Evolutionary conservation across 768 basidiomycete species (phyloP).

Genomic region (Macrolepiota fuliginosa): DNA sequence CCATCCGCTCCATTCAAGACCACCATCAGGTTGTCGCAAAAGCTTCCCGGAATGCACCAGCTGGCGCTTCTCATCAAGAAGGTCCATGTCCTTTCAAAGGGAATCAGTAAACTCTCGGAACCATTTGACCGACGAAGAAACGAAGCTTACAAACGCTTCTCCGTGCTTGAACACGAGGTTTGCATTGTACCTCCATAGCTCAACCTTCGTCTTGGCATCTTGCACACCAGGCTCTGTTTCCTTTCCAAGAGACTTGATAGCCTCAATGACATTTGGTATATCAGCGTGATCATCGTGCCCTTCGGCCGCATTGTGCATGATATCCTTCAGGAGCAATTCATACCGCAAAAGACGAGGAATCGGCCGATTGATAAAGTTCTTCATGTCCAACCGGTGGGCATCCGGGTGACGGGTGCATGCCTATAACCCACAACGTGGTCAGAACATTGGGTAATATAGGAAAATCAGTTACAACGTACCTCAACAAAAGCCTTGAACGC

Average conservation of each 20-base stretch:
- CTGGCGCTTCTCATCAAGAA: conserved; percentile 80
- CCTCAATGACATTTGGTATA: conserved; percentile 83
- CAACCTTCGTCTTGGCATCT: conserved; percentile 85
- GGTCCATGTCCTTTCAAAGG: conserved; percentile 70
- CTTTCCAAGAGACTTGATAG: conserved; percentile 84
- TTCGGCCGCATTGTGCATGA: conserved; percentile 71
- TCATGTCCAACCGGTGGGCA: conserved; percentile 85
- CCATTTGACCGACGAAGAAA: background rate
- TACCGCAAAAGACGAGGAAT: conserved; percentile 90
- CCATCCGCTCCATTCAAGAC: conserved; percentile 77
- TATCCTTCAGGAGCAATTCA: conserved; percentile 76
- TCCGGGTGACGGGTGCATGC: conserved; percentile 62
- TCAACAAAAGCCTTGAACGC: conserved; percentile 83
- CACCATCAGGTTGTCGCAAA: conserved; percentile 78
- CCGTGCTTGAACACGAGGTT: conserved; percentile 79
- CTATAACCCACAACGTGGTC: conserved; percentile 20
- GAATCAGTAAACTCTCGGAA: background rate
- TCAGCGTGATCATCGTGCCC: conserved; percentile 79
- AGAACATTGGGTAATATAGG: conserved; percentile 19
- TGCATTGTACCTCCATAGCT: conserved; percentile 83
- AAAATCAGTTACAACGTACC: conserved; percentile 37
- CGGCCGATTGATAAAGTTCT: conserved; percentile 89
- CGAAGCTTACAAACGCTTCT: conserved; percentile 51
- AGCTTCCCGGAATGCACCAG: conserved; percentile 83
- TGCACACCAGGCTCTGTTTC: conserved; percentile 85